Percentiles rank a stretch among this genome's conserved stretches.
Conservation (phyloP, 176 grass and related monocot genomes). For the Carex cristatella region DNA sequence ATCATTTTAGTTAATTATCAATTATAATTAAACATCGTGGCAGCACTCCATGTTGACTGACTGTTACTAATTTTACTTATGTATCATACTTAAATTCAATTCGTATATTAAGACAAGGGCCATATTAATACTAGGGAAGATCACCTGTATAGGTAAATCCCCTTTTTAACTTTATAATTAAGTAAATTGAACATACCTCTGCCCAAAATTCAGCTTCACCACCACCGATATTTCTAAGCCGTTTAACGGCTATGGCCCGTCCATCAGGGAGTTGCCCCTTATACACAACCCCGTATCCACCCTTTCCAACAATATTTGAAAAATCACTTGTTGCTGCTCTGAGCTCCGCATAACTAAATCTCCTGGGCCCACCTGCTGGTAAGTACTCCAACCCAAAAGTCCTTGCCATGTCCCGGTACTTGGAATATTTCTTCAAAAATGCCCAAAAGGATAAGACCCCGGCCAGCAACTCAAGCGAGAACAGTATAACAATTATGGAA, state of each 20-base stretch:
- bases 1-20: neutral
- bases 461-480: conserved; percentile 69
- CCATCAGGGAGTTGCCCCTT: conserved; percentile 75
- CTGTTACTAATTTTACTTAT: neutral
- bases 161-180: neutral
- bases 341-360: conserved; percentile 82
- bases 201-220: conserved; percentile 95
- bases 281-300: conserved; percentile 72
- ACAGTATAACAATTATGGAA: conserved; percentile 58
- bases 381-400: conserved; percentile 78
- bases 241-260: conserved; percentile 80
- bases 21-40: neutral
- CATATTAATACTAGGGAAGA: neutral
- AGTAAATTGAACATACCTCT: conserved; percentile 30
- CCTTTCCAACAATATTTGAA: conserved; percentile 59
- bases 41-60: neutral
- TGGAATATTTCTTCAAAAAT: conserved; percentile 88
- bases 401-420: conserved; percentile 92
- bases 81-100: neutral
- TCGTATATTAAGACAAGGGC: neutral
- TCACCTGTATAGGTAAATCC: neutral
- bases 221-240: conserved; percentile 56
- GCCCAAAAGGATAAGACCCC: conserved; percentile 85
- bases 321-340: conserved; percentile 86
- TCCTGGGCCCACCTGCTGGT: conserved; percentile 64